phyloP scores from a whole-genome alignment of 2,329 filamentous ascomycete genomes.

The Penicillium sp. region DNA sequence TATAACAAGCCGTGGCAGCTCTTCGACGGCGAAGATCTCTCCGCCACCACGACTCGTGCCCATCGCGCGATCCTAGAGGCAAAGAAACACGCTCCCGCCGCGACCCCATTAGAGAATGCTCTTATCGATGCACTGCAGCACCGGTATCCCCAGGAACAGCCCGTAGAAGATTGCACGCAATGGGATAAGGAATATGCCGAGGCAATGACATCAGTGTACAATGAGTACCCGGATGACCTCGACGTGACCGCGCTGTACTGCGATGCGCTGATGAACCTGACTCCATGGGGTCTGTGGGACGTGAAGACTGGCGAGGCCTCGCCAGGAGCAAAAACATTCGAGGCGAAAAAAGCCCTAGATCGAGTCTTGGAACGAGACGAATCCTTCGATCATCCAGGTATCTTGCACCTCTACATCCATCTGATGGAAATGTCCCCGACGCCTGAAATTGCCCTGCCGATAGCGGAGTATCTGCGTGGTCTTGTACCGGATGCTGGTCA shows the following conservation, averaged over 20 bases:
- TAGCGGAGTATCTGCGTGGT: conserved; percentile 60
- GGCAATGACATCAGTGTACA: conserved; percentile 58
- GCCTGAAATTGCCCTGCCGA: conserved; percentile 60
- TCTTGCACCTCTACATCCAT: conserved; percentile 74
- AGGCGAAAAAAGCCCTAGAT: conserved; percentile 59
- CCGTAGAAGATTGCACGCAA: conserved; percentile 48
- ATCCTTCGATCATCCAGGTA: conserved; percentile 60
- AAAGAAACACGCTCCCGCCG: conserved; percentile 34
- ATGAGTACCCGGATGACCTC: conserved; percentile 53
- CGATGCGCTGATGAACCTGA: conserved; percentile 65
- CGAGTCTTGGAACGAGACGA: conserved; percentile 51
- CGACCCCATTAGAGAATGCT: conserved; percentile 56
- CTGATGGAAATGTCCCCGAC: conserved; percentile 72
- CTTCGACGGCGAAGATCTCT: conserved; percentile 62
- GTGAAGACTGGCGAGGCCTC: conserved; percentile 56
- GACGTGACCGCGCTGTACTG: conserved; percentile 63
- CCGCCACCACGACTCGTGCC: conserved; percentile 35
- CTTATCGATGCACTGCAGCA: conserved; percentile 61
- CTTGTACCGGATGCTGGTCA: conserved; percentile 70
- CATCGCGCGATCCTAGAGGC: conserved; percentile 48
- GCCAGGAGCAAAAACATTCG: conserved; percentile 53
- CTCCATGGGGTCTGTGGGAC: conserved; percentile 65
- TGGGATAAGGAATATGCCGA: conserved; percentile 62
- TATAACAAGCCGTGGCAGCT: conserved; percentile 74
- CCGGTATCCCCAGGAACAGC: conserved; percentile 57